A percentile compares a stretch with the other conserved stretches of the same genome.
phyloP scores from a whole-genome alignment of 1,284 basidiomycete genomes.

The Austroboletus rostrupii region DNA sequence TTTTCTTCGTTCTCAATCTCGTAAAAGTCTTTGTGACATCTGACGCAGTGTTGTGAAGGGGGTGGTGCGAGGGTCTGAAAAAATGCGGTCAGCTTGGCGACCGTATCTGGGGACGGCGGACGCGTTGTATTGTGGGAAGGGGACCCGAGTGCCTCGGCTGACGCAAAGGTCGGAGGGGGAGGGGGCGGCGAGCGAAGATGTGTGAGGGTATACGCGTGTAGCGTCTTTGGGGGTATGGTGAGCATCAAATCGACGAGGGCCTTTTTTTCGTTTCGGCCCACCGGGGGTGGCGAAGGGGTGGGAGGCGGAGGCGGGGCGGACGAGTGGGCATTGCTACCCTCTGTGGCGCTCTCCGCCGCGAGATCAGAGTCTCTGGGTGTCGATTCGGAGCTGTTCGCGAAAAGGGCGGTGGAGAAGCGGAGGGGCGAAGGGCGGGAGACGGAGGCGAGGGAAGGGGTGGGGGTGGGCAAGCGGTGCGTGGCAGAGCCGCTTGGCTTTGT shows the following conservation, averaged over 20 bases:
- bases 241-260: constrained; percentile 49
- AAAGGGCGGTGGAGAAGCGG: constrained; percentile 24
- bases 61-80: constrained; percentile 60
- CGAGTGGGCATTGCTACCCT: constrained; percentile 1
- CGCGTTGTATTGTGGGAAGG: constrained; percentile 15
- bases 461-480: constrained; percentile 52
- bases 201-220: constrained; percentile 58
- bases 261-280: constrained; percentile 19
- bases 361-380: constrained; percentile 13
- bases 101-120: constrained; percentile 26
- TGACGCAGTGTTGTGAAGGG: constrained; percentile 62
- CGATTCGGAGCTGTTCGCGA: constrained; percentile 20
- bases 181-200: constrained; percentile 36
- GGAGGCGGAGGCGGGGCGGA: constrained; percentile 15
- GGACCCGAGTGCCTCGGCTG: background rate
- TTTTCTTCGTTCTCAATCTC: constrained; percentile 50
- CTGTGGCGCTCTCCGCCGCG: constrained; percentile 7
- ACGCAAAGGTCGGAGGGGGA: constrained; percentile 12
- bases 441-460: constrained; percentile 46
- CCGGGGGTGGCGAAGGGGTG: constrained; percentile 25
- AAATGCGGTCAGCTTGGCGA: constrained; percentile 48
- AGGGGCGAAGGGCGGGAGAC: constrained; percentile 27
- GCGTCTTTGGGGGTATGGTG: constrained; percentile 60
- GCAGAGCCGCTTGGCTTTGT: constrained; percentile 8
- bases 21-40: constrained; percentile 64